Base-by-base conservation (phyloP, 78 protist genomes). In the Dictyostelium capitatum region DNA sequence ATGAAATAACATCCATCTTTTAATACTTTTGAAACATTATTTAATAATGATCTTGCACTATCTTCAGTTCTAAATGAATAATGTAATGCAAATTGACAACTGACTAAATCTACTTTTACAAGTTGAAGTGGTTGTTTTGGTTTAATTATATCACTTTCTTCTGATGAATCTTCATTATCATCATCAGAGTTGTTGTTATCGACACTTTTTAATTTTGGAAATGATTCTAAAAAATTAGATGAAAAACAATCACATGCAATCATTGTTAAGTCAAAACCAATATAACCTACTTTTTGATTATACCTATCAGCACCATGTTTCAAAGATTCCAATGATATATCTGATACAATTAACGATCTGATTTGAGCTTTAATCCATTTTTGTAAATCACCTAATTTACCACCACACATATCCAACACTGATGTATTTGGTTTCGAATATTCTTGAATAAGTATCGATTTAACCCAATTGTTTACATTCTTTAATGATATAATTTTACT, bases 11-110 rank as follows among this genome's bases (percentile, higher is more conserved):
- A 79, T 51, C 96, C 96, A 7, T 83, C 83, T 50, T 72, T 65
- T 20, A 95, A 83, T 4, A 96, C 79, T 3, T 78, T n/a, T 3
- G 95, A 46, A 28, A 82, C 96, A 73, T 97, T 97, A n/a, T 57
- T 19, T 30, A 97, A 73, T 30, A 95, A 70, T 10, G 37, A 15
- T 43, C 51, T 79, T 47, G 95, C 96, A 59, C 89, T 70, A 77
- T 79, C 87, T 64, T 95, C 95, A 17, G 84, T 62, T 30, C 73
- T 93, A 82, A 95, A 97, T 19, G 96, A 54, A 37, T 97, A 97
- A 51, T 97, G 98, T 3, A 94, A 37, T 1, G 98, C 95, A 48
- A 97, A 95, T 67, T 97, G 98, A 53, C 98, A 97, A 46, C 97
- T 94, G 41, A 95, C 98, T 3, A 97, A 43, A 23, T 95, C 84